phyloP scores from a whole-genome alignment of 495 filamentous ascomycete species.

The Friedmanniomyces endolithicus region DNA sequence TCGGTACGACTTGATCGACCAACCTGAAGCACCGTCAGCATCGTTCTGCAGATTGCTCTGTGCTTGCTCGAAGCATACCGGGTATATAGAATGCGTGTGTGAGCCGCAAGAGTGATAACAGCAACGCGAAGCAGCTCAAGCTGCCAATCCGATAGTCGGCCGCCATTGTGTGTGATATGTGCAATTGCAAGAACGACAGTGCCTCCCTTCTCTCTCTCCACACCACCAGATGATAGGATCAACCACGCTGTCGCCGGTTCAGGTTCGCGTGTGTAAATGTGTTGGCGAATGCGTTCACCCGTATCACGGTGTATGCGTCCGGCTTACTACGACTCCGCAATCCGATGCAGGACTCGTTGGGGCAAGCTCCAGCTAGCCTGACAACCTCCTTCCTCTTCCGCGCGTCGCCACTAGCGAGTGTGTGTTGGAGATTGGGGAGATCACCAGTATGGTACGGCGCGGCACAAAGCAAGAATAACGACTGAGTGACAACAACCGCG shows the following conservation, averaged over 20 bases:
- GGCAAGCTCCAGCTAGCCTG: too few species aligned
- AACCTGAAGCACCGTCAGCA: slow-evolving; percentile 27
- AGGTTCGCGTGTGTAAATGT: not conserved
- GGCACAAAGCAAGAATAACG: not conserved
- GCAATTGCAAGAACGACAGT: not conserved
- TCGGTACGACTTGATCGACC: slow-evolving; percentile 62
- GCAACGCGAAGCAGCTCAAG: slow-evolving; percentile 5
- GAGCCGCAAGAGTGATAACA: slow-evolving; percentile 34
- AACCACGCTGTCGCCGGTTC: not conserved
- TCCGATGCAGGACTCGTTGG: not conserved
- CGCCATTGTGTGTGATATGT: slow-evolving; percentile 12
- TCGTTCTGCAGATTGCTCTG: slow-evolving; percentile 11
- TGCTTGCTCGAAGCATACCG: slow-evolving; percentile 37
- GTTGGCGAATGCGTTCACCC: not conserved
- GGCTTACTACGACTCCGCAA: not conserved
- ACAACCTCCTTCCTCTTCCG: not conserved
- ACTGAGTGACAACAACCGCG: not conserved
- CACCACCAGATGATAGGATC: not conserved
- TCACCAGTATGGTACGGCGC: not conserved
- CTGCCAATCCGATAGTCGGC: slow-evolving; percentile 15
- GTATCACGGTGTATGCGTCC: not conserved
- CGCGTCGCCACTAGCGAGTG: not conserved
- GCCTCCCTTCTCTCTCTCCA: not conserved
- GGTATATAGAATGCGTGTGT: slow-evolving; percentile 65
- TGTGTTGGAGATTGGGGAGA: not conserved